Percentiles rank a stretch among this genome's conserved stretches.
phyloP scores from a whole-genome alignment of 306 rosid species.

The Castanospermum australe region DNA sequence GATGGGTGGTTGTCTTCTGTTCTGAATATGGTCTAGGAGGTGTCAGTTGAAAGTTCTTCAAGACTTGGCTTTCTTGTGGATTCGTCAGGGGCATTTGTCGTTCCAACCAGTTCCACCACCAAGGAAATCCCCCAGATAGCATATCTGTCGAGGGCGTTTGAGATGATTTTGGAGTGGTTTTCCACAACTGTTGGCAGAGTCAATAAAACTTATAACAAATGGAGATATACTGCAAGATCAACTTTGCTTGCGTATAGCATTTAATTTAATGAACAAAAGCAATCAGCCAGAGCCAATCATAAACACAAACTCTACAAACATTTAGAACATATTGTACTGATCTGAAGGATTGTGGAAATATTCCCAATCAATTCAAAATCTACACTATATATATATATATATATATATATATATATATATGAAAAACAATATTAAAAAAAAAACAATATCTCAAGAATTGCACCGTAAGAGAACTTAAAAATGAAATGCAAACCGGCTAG shows the following conservation, averaged over 20 bases:
- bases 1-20: slow-evolving; percentile 51
- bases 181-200: slow-evolving; percentile 64
- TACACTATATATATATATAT: too few species aligned
- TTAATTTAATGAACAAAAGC: too few species aligned
- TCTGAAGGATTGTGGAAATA: too few species aligned
- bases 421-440: too few species aligned
- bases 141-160: slow-evolving; percentile 57
- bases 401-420: too few species aligned
- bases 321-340: too few species aligned
- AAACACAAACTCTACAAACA: too few species aligned
- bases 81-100: slow-evolving; percentile 57
- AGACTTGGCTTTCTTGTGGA: slow-evolving; percentile 52
- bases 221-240: not conserved
- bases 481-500: not conserved
- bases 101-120: slow-evolving; percentile 99
- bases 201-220: slow-evolving; percentile 12
- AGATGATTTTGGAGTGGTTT: slow-evolving; percentile 71
- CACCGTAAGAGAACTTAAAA: not conserved
- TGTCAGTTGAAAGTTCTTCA: slow-evolving; percentile 70
- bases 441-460: not conserved
- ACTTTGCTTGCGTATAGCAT: too few species aligned
- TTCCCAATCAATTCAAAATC: too few species aligned
- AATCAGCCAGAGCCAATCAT: too few species aligned
- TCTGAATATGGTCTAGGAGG: slow-evolving; percentile 78
- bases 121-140: slow-evolving; percentile 68